A percentile compares a stretch with the other conserved stretches of the same genome.
Evolutionary conservation across 352 stramenopile species (phyloP).

Genomic region (Nothophytophthora sp.): DNA sequence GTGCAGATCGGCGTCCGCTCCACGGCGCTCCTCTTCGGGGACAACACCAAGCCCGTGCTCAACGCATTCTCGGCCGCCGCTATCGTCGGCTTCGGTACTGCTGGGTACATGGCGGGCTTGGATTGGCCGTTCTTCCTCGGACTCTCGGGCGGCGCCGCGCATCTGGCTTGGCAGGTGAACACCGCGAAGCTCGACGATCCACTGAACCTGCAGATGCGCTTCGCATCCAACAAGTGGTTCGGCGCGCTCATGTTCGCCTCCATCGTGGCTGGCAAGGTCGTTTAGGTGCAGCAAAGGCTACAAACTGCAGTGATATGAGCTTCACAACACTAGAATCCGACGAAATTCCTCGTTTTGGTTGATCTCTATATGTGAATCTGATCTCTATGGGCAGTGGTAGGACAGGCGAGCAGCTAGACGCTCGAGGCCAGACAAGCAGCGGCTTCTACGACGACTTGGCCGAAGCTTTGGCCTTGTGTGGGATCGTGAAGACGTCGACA

Average conservation of each 20-base stretch:
- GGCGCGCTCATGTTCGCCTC: constrained; percentile 83
- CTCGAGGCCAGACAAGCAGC: not conserved
- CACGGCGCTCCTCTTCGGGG: constrained; percentile 96
- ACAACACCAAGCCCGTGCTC: constrained; percentile 94
- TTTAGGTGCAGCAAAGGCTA: constrained; percentile 29
- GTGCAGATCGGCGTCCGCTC: constrained; percentile 94
- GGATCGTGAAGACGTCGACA: constrained; percentile 84
- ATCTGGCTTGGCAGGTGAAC: constrained; percentile 97
- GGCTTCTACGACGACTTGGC: constrained; percentile 25
- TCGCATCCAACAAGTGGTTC: constrained; percentile 94
- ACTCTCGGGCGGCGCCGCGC: constrained; percentile 81
- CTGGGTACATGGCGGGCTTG: constrained; percentile 80
- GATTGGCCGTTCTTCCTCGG: constrained; percentile 91
- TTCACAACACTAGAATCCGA: not conserved
- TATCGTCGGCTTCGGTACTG: constrained; percentile 64
- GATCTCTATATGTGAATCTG: constrained; percentile 1
- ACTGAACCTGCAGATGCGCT: constrained; percentile 93
- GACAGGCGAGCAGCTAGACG: not conserved
- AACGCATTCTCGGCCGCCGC: constrained; percentile 78
- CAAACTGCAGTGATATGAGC: too few species aligned
- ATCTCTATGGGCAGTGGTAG: constrained; percentile 6
- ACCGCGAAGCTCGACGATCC: constrained; percentile 95
- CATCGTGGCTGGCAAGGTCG: constrained; percentile 75
- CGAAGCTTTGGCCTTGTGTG: constrained; percentile 22
- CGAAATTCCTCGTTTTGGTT: constrained; percentile 5